Base-by-base conservation (phyloP, 108 stramenopile species). In the Phaeodactylum tricornutum region DNA sequence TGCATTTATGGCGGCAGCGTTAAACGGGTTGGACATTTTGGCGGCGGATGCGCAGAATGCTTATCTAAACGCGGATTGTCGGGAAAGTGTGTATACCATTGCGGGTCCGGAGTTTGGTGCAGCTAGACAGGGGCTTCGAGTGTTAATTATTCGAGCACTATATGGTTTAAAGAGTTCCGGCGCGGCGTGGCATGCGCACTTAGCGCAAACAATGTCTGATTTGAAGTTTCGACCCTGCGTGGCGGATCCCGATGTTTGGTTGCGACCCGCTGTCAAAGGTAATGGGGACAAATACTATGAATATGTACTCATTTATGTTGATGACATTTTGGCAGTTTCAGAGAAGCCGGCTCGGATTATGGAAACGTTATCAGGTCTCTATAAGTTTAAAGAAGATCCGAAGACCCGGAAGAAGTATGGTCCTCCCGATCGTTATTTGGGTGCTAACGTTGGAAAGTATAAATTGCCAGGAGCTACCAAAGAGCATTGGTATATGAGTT, bases 21-120 rank as follows among this genome's bases (percentile, higher is more conserved):
- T 67, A 34, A 68, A 74, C 38, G 55, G 53, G 30, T 40, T 68
- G 11, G 72, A 69, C 38, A 29, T 74, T 9, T 6, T 57, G 40
- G 29, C 57, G 14, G 59, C 53, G 15, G 68, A 69, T 41, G 56
- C 70, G 15, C 39, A 44, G n/a, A 67, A 67, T 53, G 72, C 64
- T 2, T 74, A 74, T 20, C 36, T 74, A 5, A 65, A 57, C 49
- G 67, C 67, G n/a, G 31, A 43, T 6, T 50, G 44, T 17, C 29
- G 46, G 11, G 67, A 74, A 47, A 50, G 31, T 9, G 44, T 62
- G 2, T 70, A 29, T 39, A 44, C 54, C 32, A 42, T 9, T 14
- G 45, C 44, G 22, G 66, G 66, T 2, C 34, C 34, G 25, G 67
- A 74, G 26, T 66, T 50, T 48, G 73, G 73, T 14, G 8, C 43